Percentiles rank a stretch among this genome's conserved stretches.
These are phyloP conservation scores for Tylopilus sp. DNA, from an alignment of 768 basidiomycete species.

Conservation along the genomic window DNA sequence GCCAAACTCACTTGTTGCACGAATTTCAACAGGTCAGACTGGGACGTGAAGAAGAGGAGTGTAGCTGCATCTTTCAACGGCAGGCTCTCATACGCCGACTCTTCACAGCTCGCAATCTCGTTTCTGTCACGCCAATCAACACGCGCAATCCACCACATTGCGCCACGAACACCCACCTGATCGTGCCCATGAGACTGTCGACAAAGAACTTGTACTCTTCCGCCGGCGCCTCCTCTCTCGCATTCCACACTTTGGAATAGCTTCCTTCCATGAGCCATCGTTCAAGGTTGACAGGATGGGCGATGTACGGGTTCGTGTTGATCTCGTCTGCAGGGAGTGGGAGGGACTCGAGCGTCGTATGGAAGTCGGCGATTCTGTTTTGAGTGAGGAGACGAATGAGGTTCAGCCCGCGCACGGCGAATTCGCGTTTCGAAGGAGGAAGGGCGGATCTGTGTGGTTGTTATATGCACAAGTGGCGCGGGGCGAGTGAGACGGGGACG, in stretches of 20 bases:
- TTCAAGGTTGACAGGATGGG: constrained; percentile 88
- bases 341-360: constrained; percentile 91
- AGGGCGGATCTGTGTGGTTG: constrained; percentile 54
- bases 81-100: constrained; percentile 87
- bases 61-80: constrained; percentile 88
- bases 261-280: constrained; percentile 98
- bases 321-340: constrained; percentile 66
- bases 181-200: constrained; percentile 90
- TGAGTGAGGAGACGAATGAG: constrained; percentile 93
- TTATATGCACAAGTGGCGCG: constrained; percentile 1
- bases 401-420: constrained; percentile 85
- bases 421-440: constrained; percentile 83
- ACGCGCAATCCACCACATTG: not conserved
- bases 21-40: constrained; percentile 78
- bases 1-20: constrained; percentile 65
- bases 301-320: constrained; percentile 66
- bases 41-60: constrained; percentile 85
- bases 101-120: constrained; percentile 97
- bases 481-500: constrained; percentile 1
- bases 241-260: constrained; percentile 97
- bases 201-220: constrained; percentile 96
- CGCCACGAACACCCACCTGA: constrained; percentile 58
- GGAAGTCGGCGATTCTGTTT: constrained; percentile 96
- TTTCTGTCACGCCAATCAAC: constrained; percentile 48
- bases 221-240: constrained; percentile 85